A percentile compares a stretch with the other conserved stretches of the same genome.
phyloP scores from a whole-genome alignment of 164 flowering plant genomes.

The Tetrastigma voinierianum region DNA sequence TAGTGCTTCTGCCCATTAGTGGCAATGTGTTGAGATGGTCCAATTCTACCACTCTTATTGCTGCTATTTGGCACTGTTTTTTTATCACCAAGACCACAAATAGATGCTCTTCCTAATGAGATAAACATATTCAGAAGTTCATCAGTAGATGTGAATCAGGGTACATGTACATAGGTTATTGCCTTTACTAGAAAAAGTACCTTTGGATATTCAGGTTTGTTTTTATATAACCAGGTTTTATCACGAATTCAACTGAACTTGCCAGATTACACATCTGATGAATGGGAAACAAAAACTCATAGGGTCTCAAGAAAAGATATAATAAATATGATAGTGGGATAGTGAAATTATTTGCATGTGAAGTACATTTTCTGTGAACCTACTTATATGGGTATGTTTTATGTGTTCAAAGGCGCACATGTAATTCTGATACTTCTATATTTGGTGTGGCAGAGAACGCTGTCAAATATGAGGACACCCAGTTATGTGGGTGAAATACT shows the following conservation, averaged over 20 bases:
- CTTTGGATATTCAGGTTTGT: not conserved
- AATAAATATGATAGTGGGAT: too few relatives aligned
- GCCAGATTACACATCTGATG: not conserved
- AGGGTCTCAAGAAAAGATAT: too few relatives aligned
- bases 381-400: too few relatives aligned
- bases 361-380: too few relatives aligned
- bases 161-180: not conserved
- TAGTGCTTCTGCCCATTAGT: too few relatives aligned
- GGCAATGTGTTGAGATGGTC: too few relatives aligned
- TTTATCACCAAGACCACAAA: not conserved
- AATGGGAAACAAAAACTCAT: too few relatives aligned
- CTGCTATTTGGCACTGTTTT: too few relatives aligned
- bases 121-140: not conserved
- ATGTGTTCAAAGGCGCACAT: not conserved
- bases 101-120: not conserved
- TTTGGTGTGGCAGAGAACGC: constrained; percentile 53
- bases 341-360: too few relatives aligned
- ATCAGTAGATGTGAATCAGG: not conserved
- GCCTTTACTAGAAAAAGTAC: not conserved
- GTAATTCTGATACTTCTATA: constrained; percentile 6
- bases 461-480: constrained; percentile 81
- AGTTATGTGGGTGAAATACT: constrained; percentile 76
- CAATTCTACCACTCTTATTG: too few relatives aligned
- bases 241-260: not conserved
- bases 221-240: not conserved